Base-by-base conservation (phyloP, 2,329 filamentous ascomycete genomes). In the Sporothrix mexicana region DNA sequence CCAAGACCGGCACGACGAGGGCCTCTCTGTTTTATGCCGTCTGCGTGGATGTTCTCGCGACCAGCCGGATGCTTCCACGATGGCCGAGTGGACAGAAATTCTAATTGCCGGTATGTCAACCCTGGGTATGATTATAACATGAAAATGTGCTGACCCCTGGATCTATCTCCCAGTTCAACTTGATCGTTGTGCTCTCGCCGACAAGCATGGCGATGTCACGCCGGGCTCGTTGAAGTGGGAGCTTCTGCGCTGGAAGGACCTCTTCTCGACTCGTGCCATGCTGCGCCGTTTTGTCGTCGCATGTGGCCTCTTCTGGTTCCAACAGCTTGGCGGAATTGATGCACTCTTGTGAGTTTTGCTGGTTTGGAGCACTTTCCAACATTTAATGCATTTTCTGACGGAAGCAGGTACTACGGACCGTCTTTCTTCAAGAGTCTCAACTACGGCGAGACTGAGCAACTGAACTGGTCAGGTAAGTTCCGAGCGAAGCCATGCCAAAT, bases 11-110 rank as follows among this genome's bases (percentile, higher is more conserved):
- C 64, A 70, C 59, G 73, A 72, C 23, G 73, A 74, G 23, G 55
- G 66, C 13, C 81, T 23, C 80, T 4, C 45, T n/a, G 68, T 47
- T 9, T 66, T 72, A 1, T 47, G 53, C 23, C 47, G 55, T 30
- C 71, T 72, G 3, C 71, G 71, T 15, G 36, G 53, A 15, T 64
- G 36, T 25, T 43, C 15, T 15, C 66, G 43, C 3, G 55, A 23
- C 23, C 41, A 3, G 64, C 69, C 55, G 1, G 9, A 12, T 45
- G 71, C 41, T 17, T 45, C 7, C 53, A 45, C 36, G 1, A 43
- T 64, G 43, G 20, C 41, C 5, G 71, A 72, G 66, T 72, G 41
- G 53, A 55, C 41, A 1, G 71, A 55, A 1, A 72, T 72, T 30
- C 30, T 64, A 0, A 45, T 64, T n/a, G 61, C 61, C n/a, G 55